Percentiles rank a stretch among this genome's conserved stretches.
These are phyloP conservation scores for Thalassiosira allenii DNA, from an alignment of 352 stramenopile genomes.

Conservation along the genomic window DNA sequence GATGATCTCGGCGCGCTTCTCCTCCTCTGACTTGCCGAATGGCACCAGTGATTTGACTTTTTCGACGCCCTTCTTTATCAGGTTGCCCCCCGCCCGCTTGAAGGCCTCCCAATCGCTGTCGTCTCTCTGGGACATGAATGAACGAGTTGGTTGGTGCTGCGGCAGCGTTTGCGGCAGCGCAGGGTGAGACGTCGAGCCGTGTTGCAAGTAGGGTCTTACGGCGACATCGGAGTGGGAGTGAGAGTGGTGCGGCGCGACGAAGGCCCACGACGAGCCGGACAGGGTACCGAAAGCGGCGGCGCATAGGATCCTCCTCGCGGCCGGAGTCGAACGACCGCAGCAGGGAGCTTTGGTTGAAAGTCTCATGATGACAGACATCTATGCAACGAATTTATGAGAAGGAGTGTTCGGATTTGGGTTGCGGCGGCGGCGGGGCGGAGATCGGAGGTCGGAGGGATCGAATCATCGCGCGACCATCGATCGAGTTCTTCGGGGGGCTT, in stretches of 20 bases:
- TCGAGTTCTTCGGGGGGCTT: too few relatives aligned
- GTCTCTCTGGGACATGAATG: conserved; percentile 30
- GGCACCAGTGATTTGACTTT: conserved; percentile 54
- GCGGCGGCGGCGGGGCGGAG: too few relatives aligned
- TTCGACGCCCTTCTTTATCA: conserved; percentile 41
- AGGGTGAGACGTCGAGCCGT: background rate
- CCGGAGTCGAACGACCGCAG: background rate
- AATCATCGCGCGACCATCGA: too few relatives aligned
- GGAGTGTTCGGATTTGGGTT: too few relatives aligned
- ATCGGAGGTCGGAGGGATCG: too few relatives aligned
- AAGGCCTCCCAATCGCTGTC: conserved; percentile 48
- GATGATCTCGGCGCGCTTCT: conserved; percentile 46
- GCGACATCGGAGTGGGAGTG: background rate
- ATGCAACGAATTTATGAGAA: too few relatives aligned
- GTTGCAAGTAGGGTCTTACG: background rate
- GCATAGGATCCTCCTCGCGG: conserved; percentile 23
- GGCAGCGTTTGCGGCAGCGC: background rate
- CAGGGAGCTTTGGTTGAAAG: conserved; percentile 3
- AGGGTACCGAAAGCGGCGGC: conserved; percentile 45
- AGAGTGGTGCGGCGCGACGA: conserved; percentile 12
- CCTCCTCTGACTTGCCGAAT: conserved; percentile 51
- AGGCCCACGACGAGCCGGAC: conserved; percentile 41
- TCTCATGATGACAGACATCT: conserved; percentile 31
- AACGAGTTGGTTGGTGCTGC: conserved; percentile 23
- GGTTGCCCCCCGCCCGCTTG: conserved; percentile 39